A percentile compares a stretch with the other conserved stretches of the same genome.
These are phyloP conservation scores for Eucalyptus globulus DNA, from an alignment of 345 rosid species.

Conservation along the genomic window DNA sequence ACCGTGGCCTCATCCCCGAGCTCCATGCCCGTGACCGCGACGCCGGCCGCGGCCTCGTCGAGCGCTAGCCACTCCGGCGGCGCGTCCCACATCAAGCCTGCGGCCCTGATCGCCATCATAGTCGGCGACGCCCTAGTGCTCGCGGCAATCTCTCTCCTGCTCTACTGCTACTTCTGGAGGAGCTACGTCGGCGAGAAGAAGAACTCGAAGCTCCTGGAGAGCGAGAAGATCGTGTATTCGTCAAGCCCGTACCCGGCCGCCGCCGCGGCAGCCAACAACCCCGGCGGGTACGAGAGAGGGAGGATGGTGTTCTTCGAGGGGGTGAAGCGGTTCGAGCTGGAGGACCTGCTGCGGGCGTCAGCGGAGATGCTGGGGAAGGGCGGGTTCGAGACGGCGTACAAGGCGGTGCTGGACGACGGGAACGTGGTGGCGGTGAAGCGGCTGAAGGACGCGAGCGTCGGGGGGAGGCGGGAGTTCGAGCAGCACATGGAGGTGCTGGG, in stretches of 20 bases:
- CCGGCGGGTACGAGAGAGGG: slow-evolving; percentile 49
- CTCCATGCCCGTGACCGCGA: slow-evolving; percentile 13
- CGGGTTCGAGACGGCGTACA: slow-evolving; percentile 86
- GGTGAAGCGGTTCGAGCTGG: slow-evolving; percentile 63
- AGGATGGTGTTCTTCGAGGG: slow-evolving; percentile 92
- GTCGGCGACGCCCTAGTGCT: slow-evolving; percentile 59
- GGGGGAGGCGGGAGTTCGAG: slow-evolving; percentile 66
- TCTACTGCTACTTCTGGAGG: slow-evolving; percentile 88
- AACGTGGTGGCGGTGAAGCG: slow-evolving; percentile 82
- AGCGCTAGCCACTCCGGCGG: neutral
- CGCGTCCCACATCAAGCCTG: slow-evolving; percentile 32
- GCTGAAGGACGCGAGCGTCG: slow-evolving; percentile 59
- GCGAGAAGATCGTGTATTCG: slow-evolving; percentile 85
- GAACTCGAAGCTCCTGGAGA: slow-evolving; percentile 52
- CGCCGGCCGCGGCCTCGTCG: neutral
- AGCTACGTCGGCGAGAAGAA: slow-evolving; percentile 46
- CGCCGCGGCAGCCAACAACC: neutral
- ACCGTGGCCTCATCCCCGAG: slow-evolving; percentile 56
- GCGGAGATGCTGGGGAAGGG: slow-evolving; percentile 98
- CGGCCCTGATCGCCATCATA: slow-evolving; percentile 53
- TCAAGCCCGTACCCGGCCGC: slow-evolving; percentile 70
- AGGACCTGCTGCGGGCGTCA: slow-evolving; percentile 82
- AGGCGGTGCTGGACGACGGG: slow-evolving; percentile 84
- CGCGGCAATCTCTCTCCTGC: slow-evolving; percentile 51
- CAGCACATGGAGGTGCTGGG: slow-evolving; percentile 87